These are phyloP conservation scores for Yamadazyma buinensis DNA, from an alignment of 1,139 yeast species.

Conservation along the genomic window DNA sequence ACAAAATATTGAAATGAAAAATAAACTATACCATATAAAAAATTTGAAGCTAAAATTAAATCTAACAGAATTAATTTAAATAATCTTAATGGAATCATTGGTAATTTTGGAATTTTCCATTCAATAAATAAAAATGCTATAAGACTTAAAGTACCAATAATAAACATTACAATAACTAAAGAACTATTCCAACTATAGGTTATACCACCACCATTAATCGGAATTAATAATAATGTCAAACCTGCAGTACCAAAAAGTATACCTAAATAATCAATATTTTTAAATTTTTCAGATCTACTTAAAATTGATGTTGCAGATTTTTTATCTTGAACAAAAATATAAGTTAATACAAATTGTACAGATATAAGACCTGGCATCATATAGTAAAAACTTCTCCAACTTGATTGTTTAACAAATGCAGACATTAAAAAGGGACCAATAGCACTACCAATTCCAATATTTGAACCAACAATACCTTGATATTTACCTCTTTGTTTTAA, in stretches of 20 bases:
- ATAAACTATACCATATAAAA: conserved; percentile 49
- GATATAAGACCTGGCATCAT: conserved; percentile 43
- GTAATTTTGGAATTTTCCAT: conserved; percentile 46
- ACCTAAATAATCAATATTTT: conserved; percentile 48
- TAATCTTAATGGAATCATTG: conserved; percentile 53
- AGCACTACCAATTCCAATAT: conserved; percentile 53
- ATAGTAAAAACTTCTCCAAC: conserved; percentile 53
- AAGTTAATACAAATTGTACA: conserved; percentile 23
- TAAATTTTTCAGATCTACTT: conserved; percentile 29
- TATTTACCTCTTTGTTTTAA: conserved; percentile 42
- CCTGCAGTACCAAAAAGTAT: conserved; percentile 42
- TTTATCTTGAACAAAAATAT: conserved; percentile 21
- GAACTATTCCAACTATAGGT: conserved; percentile 50
- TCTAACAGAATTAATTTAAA: conserved; percentile 38
- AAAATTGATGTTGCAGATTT: conserved; percentile 18
- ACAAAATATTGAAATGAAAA: conserved; percentile 42
- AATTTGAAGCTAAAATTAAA: conserved; percentile 38
- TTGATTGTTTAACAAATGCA: conserved; percentile 38
- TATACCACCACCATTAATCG: conserved; percentile 56
- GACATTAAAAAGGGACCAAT: conserved; percentile 56
- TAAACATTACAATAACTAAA: conserved; percentile 43
- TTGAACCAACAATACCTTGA: conserved; percentile 47
- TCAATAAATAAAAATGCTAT: conserved; percentile 44
- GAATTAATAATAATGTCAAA: conserved; percentile 43
- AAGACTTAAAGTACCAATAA: conserved; percentile 42